Conservation (phyloP, 352 stramenopile species). For the Globisporangium cystogenes region DNA sequence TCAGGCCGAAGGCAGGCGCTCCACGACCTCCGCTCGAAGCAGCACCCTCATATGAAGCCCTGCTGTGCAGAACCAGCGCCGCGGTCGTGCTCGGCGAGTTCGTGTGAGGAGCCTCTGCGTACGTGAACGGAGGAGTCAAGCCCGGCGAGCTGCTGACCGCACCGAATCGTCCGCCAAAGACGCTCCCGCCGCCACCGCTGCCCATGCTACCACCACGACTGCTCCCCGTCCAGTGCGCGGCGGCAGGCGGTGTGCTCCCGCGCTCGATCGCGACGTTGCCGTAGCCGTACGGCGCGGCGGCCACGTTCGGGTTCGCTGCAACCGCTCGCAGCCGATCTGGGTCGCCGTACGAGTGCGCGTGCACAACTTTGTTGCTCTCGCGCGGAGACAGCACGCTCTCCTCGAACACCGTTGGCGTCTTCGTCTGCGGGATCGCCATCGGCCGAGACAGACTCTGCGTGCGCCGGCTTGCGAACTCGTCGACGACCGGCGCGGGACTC, state of each 20-base stretch:
- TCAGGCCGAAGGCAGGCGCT: constrained; percentile 33
- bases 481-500: constrained; percentile 10
- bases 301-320: constrained; percentile 56
- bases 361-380: constrained; percentile 27
- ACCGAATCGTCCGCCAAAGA: neutral
- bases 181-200: neutral
- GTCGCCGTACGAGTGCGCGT: constrained; percentile 70
- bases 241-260: constrained; percentile 12
- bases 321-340: constrained; percentile 38
- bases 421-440: constrained; percentile 72
- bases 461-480: constrained; percentile 17
- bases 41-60: neutral
- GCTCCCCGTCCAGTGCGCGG: constrained; percentile 16
- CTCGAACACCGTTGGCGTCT: constrained; percentile 24
- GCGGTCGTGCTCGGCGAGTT: constrained; percentile 11
- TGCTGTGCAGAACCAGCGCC: constrained; percentile 16
- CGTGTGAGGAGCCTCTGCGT: constrained; percentile 2
- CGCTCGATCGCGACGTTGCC: constrained; percentile 66
- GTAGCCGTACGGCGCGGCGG: constrained; percentile 66
- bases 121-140: constrained; percentile 32
- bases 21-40: constrained; percentile 3
- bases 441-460: constrained; percentile 58
- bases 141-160: constrained; percentile 17
- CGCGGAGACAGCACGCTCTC: constrained; percentile 16
- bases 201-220: constrained; percentile 18